phyloP scores from a whole-genome alignment of 1,284 basidiomycete species.

The Naganishia cerealis region DNA sequence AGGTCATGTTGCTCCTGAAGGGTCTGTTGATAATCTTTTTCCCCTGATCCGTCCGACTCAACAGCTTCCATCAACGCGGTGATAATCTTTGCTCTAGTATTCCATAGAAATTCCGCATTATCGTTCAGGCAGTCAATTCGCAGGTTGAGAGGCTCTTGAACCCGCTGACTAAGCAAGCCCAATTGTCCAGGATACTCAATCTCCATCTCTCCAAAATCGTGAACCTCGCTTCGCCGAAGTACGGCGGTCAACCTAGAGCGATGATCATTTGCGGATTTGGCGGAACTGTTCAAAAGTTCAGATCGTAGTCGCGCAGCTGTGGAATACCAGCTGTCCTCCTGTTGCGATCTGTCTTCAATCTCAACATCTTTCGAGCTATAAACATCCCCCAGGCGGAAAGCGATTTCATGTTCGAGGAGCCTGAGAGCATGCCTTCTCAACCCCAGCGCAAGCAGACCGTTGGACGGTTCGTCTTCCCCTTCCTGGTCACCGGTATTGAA shows the following conservation, averaged over 20 bases:
- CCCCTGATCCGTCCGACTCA: conserved; percentile 44
- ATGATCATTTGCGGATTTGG: conserved; percentile 39
- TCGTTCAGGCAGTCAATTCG: conserved; percentile 46
- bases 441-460: background rate
- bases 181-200: conserved; percentile 36
- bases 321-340: conserved; percentile 42
- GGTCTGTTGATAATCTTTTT: conserved; percentile 50
- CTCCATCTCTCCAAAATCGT: conserved; percentile 39
- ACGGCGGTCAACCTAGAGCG: conserved; percentile 34
- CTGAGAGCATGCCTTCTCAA: conserved; percentile 10
- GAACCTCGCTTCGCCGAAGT: conserved; percentile 32
- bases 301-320: conserved; percentile 45
- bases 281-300: conserved; percentile 44
- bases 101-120: conserved; percentile 47
- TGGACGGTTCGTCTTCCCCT: background rate
- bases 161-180: conserved; percentile 37
- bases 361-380: conserved; percentile 44
- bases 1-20: conserved; percentile 48
- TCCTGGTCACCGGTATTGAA: background rate
- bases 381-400: conserved; percentile 33
- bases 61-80: conserved; percentile 43
- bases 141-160: conserved; percentile 12
- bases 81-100: conserved; percentile 47
- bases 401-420: conserved; percentile 20
- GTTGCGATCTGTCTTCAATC: conserved; percentile 39